phyloP scores from a whole-genome alignment of 495 filamentous ascomycete genomes.

The Pyronema domesticum region DNA sequence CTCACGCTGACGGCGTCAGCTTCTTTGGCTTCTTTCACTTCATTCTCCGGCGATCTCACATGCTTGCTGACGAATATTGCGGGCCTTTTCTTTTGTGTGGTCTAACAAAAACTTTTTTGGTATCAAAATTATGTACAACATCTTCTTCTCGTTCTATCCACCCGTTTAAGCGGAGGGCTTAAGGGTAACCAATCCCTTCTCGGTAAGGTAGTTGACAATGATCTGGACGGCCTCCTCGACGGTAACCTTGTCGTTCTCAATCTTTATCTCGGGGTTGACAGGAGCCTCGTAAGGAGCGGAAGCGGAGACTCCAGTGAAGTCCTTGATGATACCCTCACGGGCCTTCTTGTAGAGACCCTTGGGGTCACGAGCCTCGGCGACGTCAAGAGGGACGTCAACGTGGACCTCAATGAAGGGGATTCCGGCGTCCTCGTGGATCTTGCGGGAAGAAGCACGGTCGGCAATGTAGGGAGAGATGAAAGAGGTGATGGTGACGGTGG shows the following conservation, averaged over 20 bases:
- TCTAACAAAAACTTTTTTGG: too few relatives aligned
- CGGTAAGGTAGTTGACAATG: slow-evolving; percentile 65
- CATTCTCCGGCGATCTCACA: too few relatives aligned
- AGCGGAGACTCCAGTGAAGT: slow-evolving; percentile 76
- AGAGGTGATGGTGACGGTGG: slow-evolving; percentile 72
- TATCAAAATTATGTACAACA: too few relatives aligned
- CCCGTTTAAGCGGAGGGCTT: slow-evolving; percentile 8
- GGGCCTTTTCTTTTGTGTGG: too few relatives aligned
- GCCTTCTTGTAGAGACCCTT: slow-evolving; percentile 98
- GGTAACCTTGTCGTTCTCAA: slow-evolving; percentile 55
- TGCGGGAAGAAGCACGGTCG: slow-evolving; percentile 66
- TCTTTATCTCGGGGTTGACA: slow-evolving; percentile 64
- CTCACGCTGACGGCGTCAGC: too few relatives aligned
- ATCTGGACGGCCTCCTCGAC: slow-evolving; percentile 71
- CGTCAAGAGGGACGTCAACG: slow-evolving; percentile 70
- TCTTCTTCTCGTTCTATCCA: too few relatives aligned
- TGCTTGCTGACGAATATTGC: too few relatives aligned
- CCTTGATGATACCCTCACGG: slow-evolving; percentile 76
- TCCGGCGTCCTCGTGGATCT: slow-evolving; percentile 45
- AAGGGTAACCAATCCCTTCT: slow-evolving; percentile 41
- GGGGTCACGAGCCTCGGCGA: slow-evolving; percentile 86
- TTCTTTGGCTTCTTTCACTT: too few relatives aligned
- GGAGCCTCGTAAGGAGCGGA: slow-evolving; percentile 84
- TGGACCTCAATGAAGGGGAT: slow-evolving; percentile 87
- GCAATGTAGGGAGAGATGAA: slow-evolving; percentile 91